phyloP scores from a whole-genome alignment of 1,139 yeast genomes.

The Pichia sp. region DNA sequence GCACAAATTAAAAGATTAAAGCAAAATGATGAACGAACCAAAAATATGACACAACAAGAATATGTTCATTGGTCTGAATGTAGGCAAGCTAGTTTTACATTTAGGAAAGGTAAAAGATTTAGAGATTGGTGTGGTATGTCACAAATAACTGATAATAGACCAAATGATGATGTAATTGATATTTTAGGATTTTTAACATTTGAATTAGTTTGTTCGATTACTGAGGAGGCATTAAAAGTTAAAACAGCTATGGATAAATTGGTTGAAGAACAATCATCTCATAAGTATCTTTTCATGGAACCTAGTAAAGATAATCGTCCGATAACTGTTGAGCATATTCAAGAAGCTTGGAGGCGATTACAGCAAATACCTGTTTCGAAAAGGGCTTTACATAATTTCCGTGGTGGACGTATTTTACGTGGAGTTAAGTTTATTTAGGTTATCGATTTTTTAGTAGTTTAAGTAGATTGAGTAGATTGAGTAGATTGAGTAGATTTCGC shows the following conservation, averaged over 20 bases:
- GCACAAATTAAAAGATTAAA: conserved; percentile 84
- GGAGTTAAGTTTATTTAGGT: conserved; percentile 10
- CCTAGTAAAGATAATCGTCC: conserved; percentile 88
- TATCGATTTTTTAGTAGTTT: not conserved
- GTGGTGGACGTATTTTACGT: conserved; percentile 51
- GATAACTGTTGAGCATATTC: conserved; percentile 71
- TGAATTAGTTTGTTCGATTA: conserved; percentile 90
- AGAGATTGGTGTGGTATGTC: conserved; percentile 94
- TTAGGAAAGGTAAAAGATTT: conserved; percentile 84
- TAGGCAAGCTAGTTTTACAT: conserved; percentile 94
- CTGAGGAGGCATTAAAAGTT: conserved; percentile 84
- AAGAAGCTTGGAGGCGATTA: conserved; percentile 84
- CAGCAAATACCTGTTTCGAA: conserved; percentile 58
- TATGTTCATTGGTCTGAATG: conserved; percentile 99
- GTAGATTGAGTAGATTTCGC: too few species aligned
- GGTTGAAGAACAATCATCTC: conserved; percentile 22
- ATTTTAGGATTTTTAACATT: conserved; percentile 91
- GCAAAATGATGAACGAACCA: conserved; percentile 90
- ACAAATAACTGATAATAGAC: conserved; percentile 79
- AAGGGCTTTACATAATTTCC: conserved; percentile 63
- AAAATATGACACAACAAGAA: conserved; percentile 90
- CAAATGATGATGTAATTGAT: conserved; percentile 94
- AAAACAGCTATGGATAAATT: conserved; percentile 36
- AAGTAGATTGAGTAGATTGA: too few species aligned
- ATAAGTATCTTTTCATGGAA: conserved; percentile 73